Conservation (phyloP, 768 basidiomycete genomes). For the Lactarius vividus region DNA sequence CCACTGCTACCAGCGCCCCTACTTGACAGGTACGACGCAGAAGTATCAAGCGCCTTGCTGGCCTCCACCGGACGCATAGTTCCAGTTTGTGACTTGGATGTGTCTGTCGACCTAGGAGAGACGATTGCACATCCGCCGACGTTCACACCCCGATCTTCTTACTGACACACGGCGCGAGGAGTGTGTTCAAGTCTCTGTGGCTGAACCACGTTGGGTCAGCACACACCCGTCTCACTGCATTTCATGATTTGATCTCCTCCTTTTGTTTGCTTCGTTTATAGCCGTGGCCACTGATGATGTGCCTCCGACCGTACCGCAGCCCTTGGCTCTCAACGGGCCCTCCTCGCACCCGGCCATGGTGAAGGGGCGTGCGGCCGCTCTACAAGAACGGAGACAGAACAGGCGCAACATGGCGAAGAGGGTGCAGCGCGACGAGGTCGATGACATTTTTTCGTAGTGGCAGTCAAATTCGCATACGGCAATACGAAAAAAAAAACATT, state of each 20-base stretch:
- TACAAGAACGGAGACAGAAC: slow-evolving; percentile 7
- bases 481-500: background rate
- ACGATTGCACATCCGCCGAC: background rate
- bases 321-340: background rate
- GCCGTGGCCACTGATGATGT: background rate
- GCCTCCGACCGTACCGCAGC: background rate
- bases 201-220: slow-evolving; percentile 1
- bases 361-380: slow-evolving; percentile 10
- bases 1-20: background rate
- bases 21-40: background rate
- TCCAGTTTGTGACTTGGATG: slow-evolving; percentile 4
- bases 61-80: background rate
- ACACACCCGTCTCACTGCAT: too few relatives aligned
- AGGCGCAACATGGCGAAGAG: slow-evolving; percentile 8
- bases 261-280: background rate
- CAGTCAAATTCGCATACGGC: background rate
- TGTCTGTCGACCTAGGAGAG: slow-evolving; percentile 19
- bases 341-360: slow-evolving; percentile 1
- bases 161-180: background rate
- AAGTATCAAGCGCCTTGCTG: background rate
- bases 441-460: slow-evolving; percentile 25
- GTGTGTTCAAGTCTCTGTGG: background rate
- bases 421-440: slow-evolving; percentile 22
- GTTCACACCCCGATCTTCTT: background rate
- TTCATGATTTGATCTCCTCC: background rate